Percentiles rank a stretch among this genome's conserved stretches.
Evolutionary conservation across 768 basidiomycete species (phyloP).

Genomic region (Trametes punicea): DNA sequence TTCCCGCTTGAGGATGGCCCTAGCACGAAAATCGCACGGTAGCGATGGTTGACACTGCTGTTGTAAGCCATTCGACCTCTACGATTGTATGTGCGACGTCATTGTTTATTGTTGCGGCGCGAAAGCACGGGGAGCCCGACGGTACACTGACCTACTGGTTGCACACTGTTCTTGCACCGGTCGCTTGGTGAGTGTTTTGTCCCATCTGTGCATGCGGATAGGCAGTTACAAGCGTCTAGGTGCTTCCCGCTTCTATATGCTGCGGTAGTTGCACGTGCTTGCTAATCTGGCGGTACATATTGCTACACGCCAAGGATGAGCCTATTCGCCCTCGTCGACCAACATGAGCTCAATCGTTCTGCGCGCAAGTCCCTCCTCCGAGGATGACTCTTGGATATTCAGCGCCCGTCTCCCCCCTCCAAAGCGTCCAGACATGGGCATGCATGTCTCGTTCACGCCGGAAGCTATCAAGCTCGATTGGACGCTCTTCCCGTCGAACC

Average conservation of each 20-base stretch:
- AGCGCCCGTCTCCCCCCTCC: not conserved
- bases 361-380: constrained; percentile 39
- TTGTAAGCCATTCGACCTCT: not conserved
- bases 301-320: not conserved
- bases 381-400: constrained; percentile 56
- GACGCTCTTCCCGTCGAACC: constrained; percentile 50
- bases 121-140: no score
- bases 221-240: not conserved
- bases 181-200: not conserved
- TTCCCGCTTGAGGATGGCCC: constrained; percentile 59
- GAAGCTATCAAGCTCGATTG: constrained; percentile 51
- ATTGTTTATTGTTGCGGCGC: no score
- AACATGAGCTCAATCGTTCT: constrained; percentile 39
- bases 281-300: not conserved
- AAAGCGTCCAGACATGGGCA: constrained; percentile 34
- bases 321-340: not conserved
- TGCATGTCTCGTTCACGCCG: constrained; percentile 48
- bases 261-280: constrained; percentile 7
- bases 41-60: not conserved
- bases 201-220: not conserved
- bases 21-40: constrained; percentile 24
- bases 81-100: no score
- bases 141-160: no score
- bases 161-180: no score
- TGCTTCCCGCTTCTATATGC: not conserved